Conservation (phyloP, 2,329 filamentous ascomycete genomes). For the Hysterium pulicare region DNA sequence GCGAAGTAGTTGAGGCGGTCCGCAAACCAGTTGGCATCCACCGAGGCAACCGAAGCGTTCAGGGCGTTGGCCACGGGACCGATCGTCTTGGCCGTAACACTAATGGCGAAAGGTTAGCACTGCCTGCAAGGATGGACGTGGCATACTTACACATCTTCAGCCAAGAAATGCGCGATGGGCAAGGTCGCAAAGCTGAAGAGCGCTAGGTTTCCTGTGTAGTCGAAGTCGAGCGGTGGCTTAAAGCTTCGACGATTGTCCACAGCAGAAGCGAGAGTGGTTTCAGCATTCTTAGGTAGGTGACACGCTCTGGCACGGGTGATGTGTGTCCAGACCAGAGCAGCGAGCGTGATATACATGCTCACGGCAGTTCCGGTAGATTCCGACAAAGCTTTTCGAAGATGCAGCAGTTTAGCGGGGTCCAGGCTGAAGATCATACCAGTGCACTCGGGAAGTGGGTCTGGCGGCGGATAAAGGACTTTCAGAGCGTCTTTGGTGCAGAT, state of each 20-base stretch:
- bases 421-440: too few species aligned
- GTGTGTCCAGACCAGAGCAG: conserved; percentile 34
- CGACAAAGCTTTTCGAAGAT: conserved; percentile 23
- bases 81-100: conserved; percentile 30
- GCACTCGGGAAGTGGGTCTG: too few species aligned
- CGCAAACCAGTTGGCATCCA: conserved; percentile 30
- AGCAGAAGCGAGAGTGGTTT: conserved; percentile 28
- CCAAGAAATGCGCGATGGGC: conserved; percentile 20
- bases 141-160: conserved; percentile 29
- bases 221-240: conserved; percentile 17
- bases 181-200: conserved; percentile 26
- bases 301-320: conserved; percentile 29
- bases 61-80: conserved; percentile 24
- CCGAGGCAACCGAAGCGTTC: conserved; percentile 23
- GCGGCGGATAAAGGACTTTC: too few species aligned
- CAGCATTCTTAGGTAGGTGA: conserved; percentile 15
- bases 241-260: conserved; percentile 28
- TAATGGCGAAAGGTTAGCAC: conserved; percentile 9
- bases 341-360: conserved; percentile 30
- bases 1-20: conserved; percentile 30
- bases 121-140: conserved; percentile 7
- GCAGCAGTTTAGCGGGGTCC: too few species aligned
- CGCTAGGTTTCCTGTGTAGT: conserved; percentile 34
- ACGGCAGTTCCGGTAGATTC: conserved; percentile 18
- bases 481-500: too few species aligned